Conservation (phyloP, 495 filamentous ascomycete species). For the Lichenothelia convexa region DNA sequence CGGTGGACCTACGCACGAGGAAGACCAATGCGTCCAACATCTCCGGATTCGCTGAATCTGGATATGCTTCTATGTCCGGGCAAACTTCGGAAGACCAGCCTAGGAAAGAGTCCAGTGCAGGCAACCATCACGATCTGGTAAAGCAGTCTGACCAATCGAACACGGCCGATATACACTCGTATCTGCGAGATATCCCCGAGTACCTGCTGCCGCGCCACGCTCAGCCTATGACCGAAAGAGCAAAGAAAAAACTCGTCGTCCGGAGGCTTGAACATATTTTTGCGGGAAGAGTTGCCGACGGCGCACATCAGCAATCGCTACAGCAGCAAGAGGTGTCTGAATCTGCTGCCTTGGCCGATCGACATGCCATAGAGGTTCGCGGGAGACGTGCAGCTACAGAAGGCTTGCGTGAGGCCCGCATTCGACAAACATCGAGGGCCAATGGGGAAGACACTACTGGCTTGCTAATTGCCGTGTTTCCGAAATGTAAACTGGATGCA, state of each 20-base stretch:
- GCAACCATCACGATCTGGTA: slow-evolving; percentile 5
- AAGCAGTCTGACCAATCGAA: slow-evolving; percentile 27
- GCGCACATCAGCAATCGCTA: slow-evolving; percentile 24
- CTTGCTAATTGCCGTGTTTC: neutral
- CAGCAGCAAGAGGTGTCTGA: slow-evolving; percentile 40
- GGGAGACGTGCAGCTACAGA: slow-evolving; percentile 18
- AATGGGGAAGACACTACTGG: slow-evolving; percentile 15
- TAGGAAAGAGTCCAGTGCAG: slow-evolving; percentile 2
- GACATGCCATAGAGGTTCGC: slow-evolving; percentile 18
- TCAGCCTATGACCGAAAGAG: slow-evolving; percentile 38
- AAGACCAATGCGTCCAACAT: slow-evolving; percentile 23
- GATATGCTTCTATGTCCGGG: slow-evolving; percentile 53
- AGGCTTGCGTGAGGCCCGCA: slow-evolving; percentile 31
- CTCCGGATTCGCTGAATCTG: slow-evolving; percentile 46
- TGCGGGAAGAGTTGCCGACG: slow-evolving; percentile 38
- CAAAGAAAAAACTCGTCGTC: slow-evolving; percentile 55
- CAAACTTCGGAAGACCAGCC: slow-evolving; percentile 17
- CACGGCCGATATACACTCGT: slow-evolving; percentile 38
- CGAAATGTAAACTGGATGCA: slow-evolving; percentile 3
- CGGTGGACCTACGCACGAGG: slow-evolving; percentile 3
- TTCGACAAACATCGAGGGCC: no score
- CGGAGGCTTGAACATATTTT: slow-evolving; percentile 57
- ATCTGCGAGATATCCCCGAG: slow-evolving; percentile 41
- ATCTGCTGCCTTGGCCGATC: slow-evolving; percentile 26
- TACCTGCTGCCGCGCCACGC: slow-evolving; percentile 34